Evolutionary conservation across 208 protist genomes (phyloP).

Genomic region (Acanthamoeba castellanii): DNA sequence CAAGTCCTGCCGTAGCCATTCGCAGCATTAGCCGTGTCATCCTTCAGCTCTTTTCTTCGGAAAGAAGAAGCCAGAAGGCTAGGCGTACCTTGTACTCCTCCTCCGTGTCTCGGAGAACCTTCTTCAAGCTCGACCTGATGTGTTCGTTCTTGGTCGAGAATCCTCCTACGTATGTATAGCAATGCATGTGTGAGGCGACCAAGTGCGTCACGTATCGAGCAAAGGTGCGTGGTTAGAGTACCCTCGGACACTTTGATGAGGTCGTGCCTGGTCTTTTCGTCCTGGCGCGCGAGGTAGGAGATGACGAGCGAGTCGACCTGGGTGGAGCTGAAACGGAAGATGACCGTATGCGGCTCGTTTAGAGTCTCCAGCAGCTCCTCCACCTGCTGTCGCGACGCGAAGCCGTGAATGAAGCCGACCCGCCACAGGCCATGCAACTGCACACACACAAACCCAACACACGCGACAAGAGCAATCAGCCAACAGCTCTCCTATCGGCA

Average conservation of each 20-base stretch:
- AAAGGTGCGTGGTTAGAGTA: background rate
- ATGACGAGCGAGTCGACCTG: conserved; percentile 32
- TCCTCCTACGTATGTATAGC: background rate
- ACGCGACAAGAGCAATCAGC: background rate
- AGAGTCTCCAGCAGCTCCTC: conserved; percentile 5
- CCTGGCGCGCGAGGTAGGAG: background rate
- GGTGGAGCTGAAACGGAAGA: conserved; percentile 50
- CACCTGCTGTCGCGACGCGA: background rate
- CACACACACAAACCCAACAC: background rate
- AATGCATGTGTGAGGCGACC: too few species aligned
- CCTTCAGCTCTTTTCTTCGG: background rate
- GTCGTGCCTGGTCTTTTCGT: conserved; percentile 22
- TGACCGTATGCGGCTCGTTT: conserved; percentile 21
- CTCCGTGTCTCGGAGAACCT: conserved; percentile 30
- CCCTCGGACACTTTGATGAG: conserved; percentile 35
- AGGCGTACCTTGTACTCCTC: background rate
- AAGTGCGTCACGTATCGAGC: background rate
- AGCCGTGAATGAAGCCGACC: conserved; percentile 58
- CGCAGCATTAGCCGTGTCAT: background rate
- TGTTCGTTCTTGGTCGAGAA: conserved; percentile 41
- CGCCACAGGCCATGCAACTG: conserved; percentile 24
- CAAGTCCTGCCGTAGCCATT: background rate
- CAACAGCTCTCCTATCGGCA: too few species aligned
- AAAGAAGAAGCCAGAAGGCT: too few species aligned
- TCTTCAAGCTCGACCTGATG: conserved; percentile 1